Conservation (phyloP, 2,329 filamentous ascomycete species). For the Pseudogymnoascus sp. region DNA sequence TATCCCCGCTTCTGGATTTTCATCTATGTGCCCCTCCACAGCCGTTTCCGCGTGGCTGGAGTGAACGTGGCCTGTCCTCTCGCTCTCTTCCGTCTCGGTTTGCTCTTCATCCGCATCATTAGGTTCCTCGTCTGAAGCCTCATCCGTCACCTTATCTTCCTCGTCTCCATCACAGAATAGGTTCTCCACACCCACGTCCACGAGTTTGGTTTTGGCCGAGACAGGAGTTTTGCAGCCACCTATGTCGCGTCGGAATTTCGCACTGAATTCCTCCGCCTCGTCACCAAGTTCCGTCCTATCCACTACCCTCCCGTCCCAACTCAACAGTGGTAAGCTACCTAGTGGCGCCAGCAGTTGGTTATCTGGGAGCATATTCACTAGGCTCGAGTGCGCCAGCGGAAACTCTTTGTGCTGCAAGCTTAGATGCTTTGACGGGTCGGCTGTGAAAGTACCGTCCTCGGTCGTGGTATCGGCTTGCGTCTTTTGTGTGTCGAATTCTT, state of each 20-base stretch:
- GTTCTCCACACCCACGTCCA: neutral
- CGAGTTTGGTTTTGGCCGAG: neutral
- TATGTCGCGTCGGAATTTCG: slow-evolving; percentile 51
- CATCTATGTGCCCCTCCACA: neutral
- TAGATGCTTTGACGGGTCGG: slow-evolving; percentile 22
- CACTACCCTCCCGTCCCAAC: slow-evolving; percentile 52
- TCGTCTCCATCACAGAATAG: slow-evolving; percentile 8
- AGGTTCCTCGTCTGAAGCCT: neutral
- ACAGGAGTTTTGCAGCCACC: slow-evolving; percentile 51
- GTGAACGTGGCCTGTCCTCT: neutral
- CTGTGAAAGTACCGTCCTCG: slow-evolving; percentile 20
- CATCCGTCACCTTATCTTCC: slow-evolving; percentile 14
- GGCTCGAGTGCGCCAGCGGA: slow-evolving; percentile 38
- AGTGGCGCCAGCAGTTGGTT: slow-evolving; percentile 38
- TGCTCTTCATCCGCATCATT: neutral
- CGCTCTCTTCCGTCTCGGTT: neutral
- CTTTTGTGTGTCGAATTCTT: slow-evolving; percentile 46
- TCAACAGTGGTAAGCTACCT: slow-evolving; percentile 48
- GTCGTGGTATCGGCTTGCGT: slow-evolving; percentile 11
- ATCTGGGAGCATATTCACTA: slow-evolving; percentile 42
- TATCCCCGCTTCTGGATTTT: neutral
- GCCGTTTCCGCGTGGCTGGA: neutral
- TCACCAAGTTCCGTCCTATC: slow-evolving; percentile 34
- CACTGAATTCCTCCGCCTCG: slow-evolving; percentile 44
- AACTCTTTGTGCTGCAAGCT: slow-evolving; percentile 22